These are phyloP conservation scores for Clathrus columnatus DNA, from an alignment of 768 basidiomycete genomes.

Conservation along the genomic window DNA sequence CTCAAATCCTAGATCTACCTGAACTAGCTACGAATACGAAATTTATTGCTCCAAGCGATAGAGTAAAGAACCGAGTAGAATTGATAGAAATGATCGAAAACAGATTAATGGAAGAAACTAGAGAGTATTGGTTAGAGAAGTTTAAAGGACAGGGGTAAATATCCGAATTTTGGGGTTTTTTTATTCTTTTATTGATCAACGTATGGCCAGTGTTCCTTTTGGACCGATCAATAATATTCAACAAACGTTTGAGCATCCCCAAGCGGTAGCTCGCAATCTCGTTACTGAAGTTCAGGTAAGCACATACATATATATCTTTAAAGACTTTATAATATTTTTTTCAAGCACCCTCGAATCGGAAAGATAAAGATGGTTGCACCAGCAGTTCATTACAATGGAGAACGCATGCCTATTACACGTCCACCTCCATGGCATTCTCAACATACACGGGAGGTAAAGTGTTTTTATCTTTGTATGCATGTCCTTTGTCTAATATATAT, in stretches of 20 bases:
- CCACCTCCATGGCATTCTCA: constrained; percentile 87
- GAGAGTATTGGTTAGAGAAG: constrained; percentile 65
- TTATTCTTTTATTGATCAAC: neutral
- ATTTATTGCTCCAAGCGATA: constrained; percentile 64
- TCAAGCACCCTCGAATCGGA: constrained; percentile 62
- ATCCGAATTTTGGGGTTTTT: constrained; percentile 4
- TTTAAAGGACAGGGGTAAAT: constrained; percentile 73
- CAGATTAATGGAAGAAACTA: constrained; percentile 44
- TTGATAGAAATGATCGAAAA: constrained; percentile 62
- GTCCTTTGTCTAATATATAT: constrained; percentile 19
- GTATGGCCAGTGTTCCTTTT: constrained; percentile 54
- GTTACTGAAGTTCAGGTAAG: constrained; percentile 72
- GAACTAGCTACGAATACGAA: constrained; percentile 49
- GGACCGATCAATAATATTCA: constrained; percentile 89
- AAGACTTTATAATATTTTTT: constrained; percentile 1
- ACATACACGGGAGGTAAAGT: constrained; percentile 65
- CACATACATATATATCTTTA: constrained; percentile 4
- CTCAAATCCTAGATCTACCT: constrained; percentile 52
- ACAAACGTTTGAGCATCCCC: constrained; percentile 84
- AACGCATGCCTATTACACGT: constrained; percentile 60
- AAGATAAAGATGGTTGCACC: constrained; percentile 74
- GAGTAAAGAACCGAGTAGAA: constrained; percentile 68
- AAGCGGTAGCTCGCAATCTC: constrained; percentile 68
- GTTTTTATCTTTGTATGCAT: constrained; percentile 21
- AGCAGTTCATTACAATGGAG: constrained; percentile 73